Conservation (phyloP, 352 stramenopile genomes). For the Phytophthora syringae region DNA sequence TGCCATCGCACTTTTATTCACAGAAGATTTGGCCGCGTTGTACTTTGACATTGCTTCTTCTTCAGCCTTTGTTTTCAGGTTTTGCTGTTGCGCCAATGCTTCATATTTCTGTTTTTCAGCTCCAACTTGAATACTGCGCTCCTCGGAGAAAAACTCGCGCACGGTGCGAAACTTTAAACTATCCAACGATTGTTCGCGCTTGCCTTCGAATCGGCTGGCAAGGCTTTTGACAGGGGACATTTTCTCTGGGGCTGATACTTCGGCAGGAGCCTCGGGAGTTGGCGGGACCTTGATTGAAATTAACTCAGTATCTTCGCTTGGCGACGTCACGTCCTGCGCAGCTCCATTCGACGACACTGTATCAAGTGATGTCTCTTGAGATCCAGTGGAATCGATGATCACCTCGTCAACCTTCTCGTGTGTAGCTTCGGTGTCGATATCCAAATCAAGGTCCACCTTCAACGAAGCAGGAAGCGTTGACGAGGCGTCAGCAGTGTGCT, state of each 20-base stretch:
- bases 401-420: constrained; percentile 7
- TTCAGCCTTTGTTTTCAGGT: constrained; percentile 38
- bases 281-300: constrained; percentile 19
- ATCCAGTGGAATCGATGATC: neutral
- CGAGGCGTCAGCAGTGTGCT: neutral
- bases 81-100: constrained; percentile 37
- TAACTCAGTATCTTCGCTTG: constrained; percentile 9
- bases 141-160: constrained; percentile 44
- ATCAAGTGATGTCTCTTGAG: neutral
- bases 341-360: neutral
- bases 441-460: constrained; percentile 19
- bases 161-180: constrained; percentile 49
- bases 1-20: constrained; percentile 3
- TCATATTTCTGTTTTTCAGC: constrained; percentile 51
- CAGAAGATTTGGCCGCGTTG: constrained; percentile 33
- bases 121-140: constrained; percentile 42
- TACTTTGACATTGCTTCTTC: constrained; percentile 43
- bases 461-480: constrained; percentile 11
- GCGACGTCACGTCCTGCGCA: neutral
- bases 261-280: constrained; percentile 6
- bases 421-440: neutral
- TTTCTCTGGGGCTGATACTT: constrained; percentile 15
- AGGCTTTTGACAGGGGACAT: constrained; percentile 49
- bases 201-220: constrained; percentile 47
- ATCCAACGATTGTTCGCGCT: constrained; percentile 43